Conservation (phyloP, 441 rosid genomes). For the Eutrema salsugineum region DNA sequence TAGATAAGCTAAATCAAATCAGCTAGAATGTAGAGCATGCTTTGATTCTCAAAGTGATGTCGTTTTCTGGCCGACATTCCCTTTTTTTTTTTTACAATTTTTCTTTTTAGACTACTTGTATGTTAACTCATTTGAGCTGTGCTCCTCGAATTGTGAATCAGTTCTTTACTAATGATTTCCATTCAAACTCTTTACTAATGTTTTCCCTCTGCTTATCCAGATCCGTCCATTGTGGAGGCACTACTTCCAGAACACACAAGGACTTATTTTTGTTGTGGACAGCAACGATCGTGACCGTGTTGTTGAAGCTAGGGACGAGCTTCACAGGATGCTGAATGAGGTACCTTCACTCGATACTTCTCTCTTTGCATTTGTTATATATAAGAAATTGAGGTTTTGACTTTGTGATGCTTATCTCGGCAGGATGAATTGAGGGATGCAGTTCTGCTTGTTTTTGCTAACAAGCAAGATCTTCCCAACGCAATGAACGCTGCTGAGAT, state of each 20-base stretch:
- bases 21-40: neutral
- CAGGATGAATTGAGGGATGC: conserved; percentile 43
- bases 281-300: conserved; percentile 46
- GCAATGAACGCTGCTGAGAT: conserved; percentile 52
- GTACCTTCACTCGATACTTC: neutral
- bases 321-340: conserved; percentile 46
- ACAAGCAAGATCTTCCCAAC: conserved; percentile 43
- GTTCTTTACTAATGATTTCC: neutral
- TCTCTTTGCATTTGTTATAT: no score
- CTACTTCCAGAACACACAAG: conserved; percentile 45
- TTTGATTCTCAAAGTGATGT: conserved; percentile 8
- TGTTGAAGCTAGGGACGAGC: conserved; percentile 43
- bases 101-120: neutral
- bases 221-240: conserved; percentile 48
- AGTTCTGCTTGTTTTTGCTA: conserved; percentile 39
- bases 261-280: conserved; percentile 44
- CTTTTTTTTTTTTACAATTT: neutral
- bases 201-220: neutral
- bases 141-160: neutral
- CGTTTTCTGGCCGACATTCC: conserved; percentile 15
- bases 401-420: neutral
- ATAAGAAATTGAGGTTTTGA: neutral
- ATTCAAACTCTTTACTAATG: neutral
- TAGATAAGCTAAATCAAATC: conserved; percentile 26
- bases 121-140: neutral